phyloP scores from a whole-genome alignment of 306 rosid species.

The Cicer chorassanicum region DNA sequence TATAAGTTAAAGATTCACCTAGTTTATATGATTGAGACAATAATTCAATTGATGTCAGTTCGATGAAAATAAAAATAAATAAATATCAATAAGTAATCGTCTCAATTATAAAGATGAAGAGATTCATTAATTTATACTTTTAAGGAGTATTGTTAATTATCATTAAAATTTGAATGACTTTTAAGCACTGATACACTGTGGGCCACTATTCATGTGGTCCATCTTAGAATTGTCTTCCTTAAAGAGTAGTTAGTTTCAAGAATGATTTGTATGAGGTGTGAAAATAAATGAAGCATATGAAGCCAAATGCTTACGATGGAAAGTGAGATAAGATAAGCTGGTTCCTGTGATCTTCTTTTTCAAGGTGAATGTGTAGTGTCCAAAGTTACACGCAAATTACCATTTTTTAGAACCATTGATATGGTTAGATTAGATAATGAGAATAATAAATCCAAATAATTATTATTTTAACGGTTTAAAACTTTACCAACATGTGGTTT shows the following conservation, averaged over 20 bases:
- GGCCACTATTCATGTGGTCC: too few species aligned
- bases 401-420: background rate
- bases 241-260: constrained; percentile 23
- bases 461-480: constrained; percentile 5
- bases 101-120: too few species aligned
- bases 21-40: too few species aligned
- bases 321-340: constrained; percentile 21
- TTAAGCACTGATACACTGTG: too few species aligned
- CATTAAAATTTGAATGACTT: too few species aligned
- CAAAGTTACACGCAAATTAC: constrained; percentile 10
- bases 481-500: too few species aligned
- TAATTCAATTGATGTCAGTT: too few species aligned
- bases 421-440: background rate
- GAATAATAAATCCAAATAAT: background rate
- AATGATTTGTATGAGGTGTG: constrained; percentile 1
- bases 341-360: constrained; percentile 21
- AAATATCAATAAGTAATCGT: too few species aligned
- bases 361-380: background rate
- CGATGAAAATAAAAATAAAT: too few species aligned
- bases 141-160: too few species aligned
- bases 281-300: constrained; percentile 13
- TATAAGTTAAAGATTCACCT: too few species aligned
- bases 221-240: constrained; percentile 11
- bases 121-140: too few species aligned
- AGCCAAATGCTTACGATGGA: constrained; percentile 22